Conservation (phyloP, 176 grass and related monocot genomes). For the Saccharum spontaneum region DNA sequence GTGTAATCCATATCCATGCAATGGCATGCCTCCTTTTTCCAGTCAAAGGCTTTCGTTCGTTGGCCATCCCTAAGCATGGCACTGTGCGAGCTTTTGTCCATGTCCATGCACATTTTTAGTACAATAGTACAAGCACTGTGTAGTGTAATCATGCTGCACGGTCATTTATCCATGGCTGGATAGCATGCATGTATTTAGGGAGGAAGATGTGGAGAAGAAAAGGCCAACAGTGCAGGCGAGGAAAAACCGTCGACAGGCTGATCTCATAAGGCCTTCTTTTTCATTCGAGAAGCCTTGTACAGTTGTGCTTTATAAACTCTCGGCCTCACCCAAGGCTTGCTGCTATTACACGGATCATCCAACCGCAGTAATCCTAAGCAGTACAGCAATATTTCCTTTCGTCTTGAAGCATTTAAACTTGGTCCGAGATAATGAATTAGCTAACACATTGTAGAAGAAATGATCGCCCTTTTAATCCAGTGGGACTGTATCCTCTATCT, state of each 20-base stretch:
- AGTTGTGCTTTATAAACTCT: too few species aligned
- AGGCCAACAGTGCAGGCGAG: not conserved
- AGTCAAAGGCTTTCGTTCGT: constrained; percentile 15
- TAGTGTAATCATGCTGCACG: not conserved
- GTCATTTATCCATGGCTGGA: not conserved
- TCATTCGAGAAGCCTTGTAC: too few species aligned
- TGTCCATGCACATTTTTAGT: constrained; percentile 10
- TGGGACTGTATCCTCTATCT: not conserved
- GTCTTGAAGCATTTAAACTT: not conserved
- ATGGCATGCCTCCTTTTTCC: constrained; percentile 7
- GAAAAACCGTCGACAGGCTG: too few species aligned
- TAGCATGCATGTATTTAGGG: not conserved
- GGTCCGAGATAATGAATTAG: not conserved
- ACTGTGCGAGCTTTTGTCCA: constrained; percentile 41
- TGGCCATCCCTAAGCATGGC: constrained; percentile 45
- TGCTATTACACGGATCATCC: not conserved
- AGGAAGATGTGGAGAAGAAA: not conserved
- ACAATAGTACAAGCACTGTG: not conserved
- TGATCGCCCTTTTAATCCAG: not conserved
- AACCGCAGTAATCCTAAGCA: not conserved
- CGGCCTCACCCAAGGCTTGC: not conserved
- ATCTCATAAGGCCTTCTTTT: not conserved
- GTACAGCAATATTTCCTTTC: not conserved
- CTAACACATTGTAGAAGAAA: not conserved
- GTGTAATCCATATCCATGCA: constrained; percentile 24